Conservation (phyloP, 306 rosid genomes). For the Malus domestica region ASM211411v1 NC_041792.1:18580407-18580906, state of each 20-base stretch:
- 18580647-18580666: no score
- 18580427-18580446: neutral
- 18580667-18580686: neutral
- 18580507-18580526: neutral
- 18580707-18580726: neutral
- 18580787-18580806: neutral
- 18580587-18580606: no score
- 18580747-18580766: neutral
- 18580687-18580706: neutral
- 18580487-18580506: neutral
- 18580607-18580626: no score
- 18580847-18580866: neutral
- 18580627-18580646: neutral
- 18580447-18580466: neutral
- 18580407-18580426: neutral
- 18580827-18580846: neutral
- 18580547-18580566: neutral
- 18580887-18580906: no score
- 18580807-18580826: neutral
- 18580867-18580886: neutral
- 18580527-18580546: neutral
- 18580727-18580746: neutral
- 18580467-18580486: neutral
- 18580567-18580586: no score
- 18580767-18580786: neutral